Evolutionary conservation across 805 yeast genomes (phyloP), one percentile per base, ranked within the genome.

Genomic region (Naumovozyma castellii): DNA sequence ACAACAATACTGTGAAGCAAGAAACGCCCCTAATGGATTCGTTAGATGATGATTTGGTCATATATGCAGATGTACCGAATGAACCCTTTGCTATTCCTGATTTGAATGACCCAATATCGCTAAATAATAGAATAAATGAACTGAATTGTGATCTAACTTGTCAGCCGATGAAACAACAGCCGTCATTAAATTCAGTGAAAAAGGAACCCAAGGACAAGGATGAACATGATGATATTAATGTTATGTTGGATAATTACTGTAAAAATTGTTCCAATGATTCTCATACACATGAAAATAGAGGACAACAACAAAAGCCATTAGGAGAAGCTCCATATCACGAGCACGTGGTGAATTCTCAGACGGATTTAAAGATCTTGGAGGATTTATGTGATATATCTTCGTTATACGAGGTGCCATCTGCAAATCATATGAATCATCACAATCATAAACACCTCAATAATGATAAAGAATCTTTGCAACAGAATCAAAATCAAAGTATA

Each of bases 241-340:
- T 56, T 32, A 45, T 59, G 28, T 61, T 62, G 39, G 67, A 62
- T 37, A 41, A 61, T 31, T 59, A 52, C 29, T 63, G 65, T 39
- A 51, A 52, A 32, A 48, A 50, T 19, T 64, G 27, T 22, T 22
- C 27, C 10, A 22, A 22, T 6, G 27, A n/a, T n/a, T n/a, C n/a
- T n/a, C n/a, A n/a, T n/a, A n/a, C n/a, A n/a, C n/a, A n/a, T n/a
- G n/a, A n/a, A n/a, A n/a, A n/a, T n/a, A n/a, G n/a, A n/a, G n/a
- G n/a, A n/a, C n/a, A n/a, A n/a, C n/a, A n/a, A n/a, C n/a, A n/a
- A n/a, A n/a, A n/a, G n/a, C n/a, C n/a, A n/a, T n/a, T n/a, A n/a
- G n/a, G n/a, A n/a, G n/a, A n/a, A n/a, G n/a, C n/a, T 22, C 16
- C 18, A 17, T 36, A 36, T 30, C 54, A 51, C 32, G 45, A 45